Conservation (phyloP, 306 rosid species). For the Malus sieversii region DNA sequence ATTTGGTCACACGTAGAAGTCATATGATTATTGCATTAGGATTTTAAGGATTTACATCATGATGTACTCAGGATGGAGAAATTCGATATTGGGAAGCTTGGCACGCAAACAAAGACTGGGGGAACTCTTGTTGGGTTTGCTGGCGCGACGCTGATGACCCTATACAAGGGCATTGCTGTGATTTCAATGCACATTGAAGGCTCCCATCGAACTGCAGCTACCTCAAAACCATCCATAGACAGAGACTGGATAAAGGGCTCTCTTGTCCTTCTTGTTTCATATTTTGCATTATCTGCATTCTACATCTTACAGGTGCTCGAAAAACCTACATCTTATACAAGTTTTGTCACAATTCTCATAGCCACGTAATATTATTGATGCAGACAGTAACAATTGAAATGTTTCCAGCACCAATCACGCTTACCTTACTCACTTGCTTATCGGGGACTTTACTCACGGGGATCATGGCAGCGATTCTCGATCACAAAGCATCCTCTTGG, state of each 20-base stretch:
- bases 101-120: constrained; percentile 7
- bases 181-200: not conserved
- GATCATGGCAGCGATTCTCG: constrained; percentile 9
- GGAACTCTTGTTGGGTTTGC: constrained; percentile 15
- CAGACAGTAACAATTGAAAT: constrained; percentile 5
- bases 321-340: not conserved
- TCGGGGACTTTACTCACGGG: constrained; percentile 15
- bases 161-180: constrained; percentile 14
- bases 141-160: constrained; percentile 17
- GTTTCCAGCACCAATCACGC: constrained; percentile 21
- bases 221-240: not conserved
- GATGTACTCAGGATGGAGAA: constrained; percentile 12
- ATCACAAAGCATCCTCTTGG: constrained; percentile 22
- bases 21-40: not conserved
- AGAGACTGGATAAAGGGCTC: constrained; percentile 17
- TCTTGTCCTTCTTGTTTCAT: not conserved
- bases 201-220: not conserved
- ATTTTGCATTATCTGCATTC: not conserved
- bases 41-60: not conserved
- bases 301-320: constrained; percentile 11
- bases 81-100: not conserved
- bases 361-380: not conserved
- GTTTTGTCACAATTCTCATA: too few relatives aligned
- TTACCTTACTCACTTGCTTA: constrained; percentile 11
- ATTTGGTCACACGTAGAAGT: not conserved